A percentile compares a stretch with the other conserved stretches of the same genome.
Conservation (phyloP, 305 asterid species). For the Nicotiana rustica region DNA sequence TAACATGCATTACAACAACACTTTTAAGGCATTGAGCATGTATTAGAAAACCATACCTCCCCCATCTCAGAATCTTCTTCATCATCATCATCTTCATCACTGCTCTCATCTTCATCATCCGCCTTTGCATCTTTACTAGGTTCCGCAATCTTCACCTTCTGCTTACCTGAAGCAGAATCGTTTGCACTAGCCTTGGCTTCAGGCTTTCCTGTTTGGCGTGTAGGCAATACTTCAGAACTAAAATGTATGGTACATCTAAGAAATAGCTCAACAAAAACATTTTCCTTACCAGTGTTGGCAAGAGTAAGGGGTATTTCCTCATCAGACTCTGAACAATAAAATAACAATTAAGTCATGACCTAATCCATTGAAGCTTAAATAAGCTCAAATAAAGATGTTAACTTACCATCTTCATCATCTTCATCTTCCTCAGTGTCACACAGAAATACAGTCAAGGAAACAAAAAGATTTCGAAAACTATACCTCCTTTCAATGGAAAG, state of each 20-base stretch:
- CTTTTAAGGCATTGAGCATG: not conserved
- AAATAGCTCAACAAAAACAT: not conserved
- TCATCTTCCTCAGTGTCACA: conserved; percentile 43
- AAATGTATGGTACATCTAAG: not conserved
- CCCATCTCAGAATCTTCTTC: conserved; percentile 51
- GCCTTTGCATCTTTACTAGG: conserved; percentile 48
- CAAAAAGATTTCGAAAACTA: not conserved
- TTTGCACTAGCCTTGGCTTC: conserved; percentile 49
- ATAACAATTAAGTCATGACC: not conserved
- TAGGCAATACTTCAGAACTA: conserved; percentile 26
- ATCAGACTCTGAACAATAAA: conserved; percentile 57
- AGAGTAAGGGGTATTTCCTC: conserved; percentile 59
- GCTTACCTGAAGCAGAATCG: conserved; percentile 63
- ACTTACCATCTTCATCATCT: conserved; percentile 51
- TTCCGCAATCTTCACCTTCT: conserved; percentile 69
- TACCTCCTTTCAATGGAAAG: not conserved
- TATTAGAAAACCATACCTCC: conserved; percentile 47
- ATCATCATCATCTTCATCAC: conserved; percentile 43
- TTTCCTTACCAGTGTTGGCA: conserved; percentile 56
- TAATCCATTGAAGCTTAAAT: not conserved
- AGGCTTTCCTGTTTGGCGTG: conserved; percentile 49
- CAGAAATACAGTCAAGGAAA: not conserved
- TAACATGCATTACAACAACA: not conserved
- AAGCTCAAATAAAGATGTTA: not conserved
- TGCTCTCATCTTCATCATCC: conserved; percentile 50